phyloP scores from a whole-genome alignment of 2,329 filamentous ascomycete species.

The Fusarium illudens region DNA sequence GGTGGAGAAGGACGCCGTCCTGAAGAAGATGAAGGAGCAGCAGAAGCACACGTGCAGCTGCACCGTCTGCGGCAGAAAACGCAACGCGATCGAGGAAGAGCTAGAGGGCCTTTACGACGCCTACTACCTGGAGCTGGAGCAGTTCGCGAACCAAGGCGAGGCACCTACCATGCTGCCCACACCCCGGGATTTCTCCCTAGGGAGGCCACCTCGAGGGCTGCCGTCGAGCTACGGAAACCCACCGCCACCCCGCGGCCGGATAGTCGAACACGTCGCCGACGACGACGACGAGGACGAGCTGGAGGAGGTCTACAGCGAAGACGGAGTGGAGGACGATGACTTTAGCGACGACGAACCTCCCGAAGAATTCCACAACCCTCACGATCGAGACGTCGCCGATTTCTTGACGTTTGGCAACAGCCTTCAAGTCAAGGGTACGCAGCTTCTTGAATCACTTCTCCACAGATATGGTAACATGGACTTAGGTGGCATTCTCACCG shows the following conservation, averaged over 20 bases:
- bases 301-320: conserved; percentile 60
- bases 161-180: conserved; percentile 62
- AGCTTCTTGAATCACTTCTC: conserved; percentile 55
- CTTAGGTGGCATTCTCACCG: conserved; percentile 94
- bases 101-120: conserved; percentile 97
- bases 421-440: conserved; percentile 86
- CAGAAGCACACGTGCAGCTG: conserved; percentile 99
- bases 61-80: conserved; percentile 94
- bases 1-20: conserved; percentile 96
- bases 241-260: conserved; percentile 77
- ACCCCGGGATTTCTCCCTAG: conserved; percentile 68
- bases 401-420: conserved; percentile 99
- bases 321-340: conserved; percentile 66
- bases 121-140: conserved; percentile 97
- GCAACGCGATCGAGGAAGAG: conserved; percentile 97
- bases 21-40: conserved; percentile 99
- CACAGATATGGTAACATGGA: conserved; percentile 58
- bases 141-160: conserved; percentile 88
- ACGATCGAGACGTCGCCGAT: conserved; percentile 76
- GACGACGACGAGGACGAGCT: conserved; percentile 65
- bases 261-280: conserved; percentile 71
- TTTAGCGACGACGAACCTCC: conserved; percentile 72
- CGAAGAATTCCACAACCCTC: conserved; percentile 71
- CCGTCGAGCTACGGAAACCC: conserved; percentile 68
- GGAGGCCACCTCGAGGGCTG: conserved; percentile 67